A percentile compares a stretch with the other conserved stretches of the same genome.
phyloP scores from a whole-genome alignment of 83 land plant genomes.

The Diphasiastrum complanatum region DNA sequence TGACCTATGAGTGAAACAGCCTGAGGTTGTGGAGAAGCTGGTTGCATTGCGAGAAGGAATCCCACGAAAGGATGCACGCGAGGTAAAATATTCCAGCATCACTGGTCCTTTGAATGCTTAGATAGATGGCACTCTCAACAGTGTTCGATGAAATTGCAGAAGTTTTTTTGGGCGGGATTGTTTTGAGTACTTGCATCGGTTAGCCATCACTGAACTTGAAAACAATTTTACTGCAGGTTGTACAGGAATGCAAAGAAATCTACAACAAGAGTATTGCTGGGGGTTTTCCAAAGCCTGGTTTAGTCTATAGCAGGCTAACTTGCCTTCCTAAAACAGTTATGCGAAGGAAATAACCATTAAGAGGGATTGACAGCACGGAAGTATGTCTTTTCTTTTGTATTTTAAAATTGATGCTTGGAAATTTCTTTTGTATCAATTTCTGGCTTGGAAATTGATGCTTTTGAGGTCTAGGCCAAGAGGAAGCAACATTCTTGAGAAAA shows the following conservation, averaged over 20 bases:
- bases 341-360: constrained; percentile 49
- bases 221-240: constrained; percentile 56
- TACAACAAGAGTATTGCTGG: constrained; percentile 56
- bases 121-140: not conserved
- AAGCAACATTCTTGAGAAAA: too few species aligned
- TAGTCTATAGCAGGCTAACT: constrained; percentile 75
- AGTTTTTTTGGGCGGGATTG: not conserved
- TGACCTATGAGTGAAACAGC: constrained; percentile 34
- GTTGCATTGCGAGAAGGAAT: constrained; percentile 85
- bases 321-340: constrained; percentile 62
- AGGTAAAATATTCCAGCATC: constrained; percentile 39
- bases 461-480: too few species aligned
- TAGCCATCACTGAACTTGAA: too few species aligned
- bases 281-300: constrained; percentile 71
- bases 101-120: not conserved
- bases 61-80: constrained; percentile 92
- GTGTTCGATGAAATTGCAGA: constrained; percentile 3
- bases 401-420: too few species aligned
- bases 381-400: too few species aligned
- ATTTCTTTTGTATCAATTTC: too few species aligned
- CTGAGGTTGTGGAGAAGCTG: constrained; percentile 92
- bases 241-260: constrained; percentile 80
- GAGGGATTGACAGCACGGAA: too few species aligned
- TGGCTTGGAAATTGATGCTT: too few species aligned
- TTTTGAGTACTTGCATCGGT: not conserved